Percentiles rank a stretch among this genome's conserved stretches.
Conservation (phyloP, 495 filamentous ascomycete species). For the Podospora appendiculata region DNA sequence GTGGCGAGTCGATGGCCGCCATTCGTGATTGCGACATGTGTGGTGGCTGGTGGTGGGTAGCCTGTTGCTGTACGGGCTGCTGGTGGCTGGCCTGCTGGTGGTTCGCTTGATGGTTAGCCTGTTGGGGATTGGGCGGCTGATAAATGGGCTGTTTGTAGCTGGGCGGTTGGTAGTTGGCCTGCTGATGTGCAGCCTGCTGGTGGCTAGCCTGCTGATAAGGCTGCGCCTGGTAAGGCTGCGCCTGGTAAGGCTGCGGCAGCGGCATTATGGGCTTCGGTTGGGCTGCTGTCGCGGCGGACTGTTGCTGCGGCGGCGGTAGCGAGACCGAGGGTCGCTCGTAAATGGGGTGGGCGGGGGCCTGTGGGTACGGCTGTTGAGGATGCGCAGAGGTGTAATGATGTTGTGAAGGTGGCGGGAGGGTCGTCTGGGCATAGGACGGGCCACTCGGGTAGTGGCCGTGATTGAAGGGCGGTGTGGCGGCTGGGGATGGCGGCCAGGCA, state of each 20-base stretch:
- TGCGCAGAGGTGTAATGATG: background rate
- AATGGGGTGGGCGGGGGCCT: constrained; percentile 1
- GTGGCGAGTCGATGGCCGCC: constrained; percentile 22
- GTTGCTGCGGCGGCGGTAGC: constrained; percentile 7
- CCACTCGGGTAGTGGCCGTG: constrained; percentile 19
- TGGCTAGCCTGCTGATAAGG: constrained; percentile 11
- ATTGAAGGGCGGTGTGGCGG: constrained; percentile 32
- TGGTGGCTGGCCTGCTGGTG: constrained; percentile 7
- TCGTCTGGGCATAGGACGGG: background rate
- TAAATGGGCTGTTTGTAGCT: background rate
- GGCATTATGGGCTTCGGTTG: constrained; percentile 2
- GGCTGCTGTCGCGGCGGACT: constrained; percentile 17
- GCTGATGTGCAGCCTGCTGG: background rate
- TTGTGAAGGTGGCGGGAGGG: constrained; percentile 11
- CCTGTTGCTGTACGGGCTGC: constrained; percentile 11
- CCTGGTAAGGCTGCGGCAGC: constrained; percentile 13
- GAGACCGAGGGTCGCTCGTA: background rate
- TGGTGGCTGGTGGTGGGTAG: constrained; percentile 14
- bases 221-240: constrained; percentile 14
- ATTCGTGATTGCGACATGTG: constrained; percentile 14
- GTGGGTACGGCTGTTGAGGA: constrained; percentile 4
- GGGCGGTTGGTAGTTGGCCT: constrained; percentile 1
- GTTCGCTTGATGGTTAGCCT: constrained; percentile 1
- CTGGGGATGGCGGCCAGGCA: constrained; percentile 59
- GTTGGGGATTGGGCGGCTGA: background rate